These are phyloP conservation scores for Zostera marina DNA, from an alignment of 116 monocot species.

Conservation along the genomic window DNA sequence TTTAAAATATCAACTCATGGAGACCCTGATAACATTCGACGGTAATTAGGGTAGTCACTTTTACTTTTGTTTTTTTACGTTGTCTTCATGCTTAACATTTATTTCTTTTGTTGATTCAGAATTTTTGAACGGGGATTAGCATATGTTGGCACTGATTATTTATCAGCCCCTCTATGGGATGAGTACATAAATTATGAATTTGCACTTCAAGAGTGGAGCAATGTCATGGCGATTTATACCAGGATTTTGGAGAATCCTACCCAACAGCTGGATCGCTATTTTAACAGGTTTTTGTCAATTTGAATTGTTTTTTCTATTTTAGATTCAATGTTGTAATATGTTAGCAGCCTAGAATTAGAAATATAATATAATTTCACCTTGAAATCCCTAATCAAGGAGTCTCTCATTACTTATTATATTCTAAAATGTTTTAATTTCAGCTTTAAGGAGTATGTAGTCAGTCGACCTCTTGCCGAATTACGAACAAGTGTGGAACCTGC, in stretches of 20 bases:
- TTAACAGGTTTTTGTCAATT: slow-evolving; percentile 39
- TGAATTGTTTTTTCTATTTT: neutral
- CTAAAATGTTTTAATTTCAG: slow-evolving; percentile 15
- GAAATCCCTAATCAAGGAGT: neutral
- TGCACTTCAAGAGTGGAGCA: slow-evolving; percentile 73
- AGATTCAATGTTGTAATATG: neutral
- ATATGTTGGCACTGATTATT: slow-evolving; percentile 95
- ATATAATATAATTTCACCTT: neutral
- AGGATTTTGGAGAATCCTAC: slow-evolving; percentile 87
- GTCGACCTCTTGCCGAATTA: slow-evolving; percentile 68
- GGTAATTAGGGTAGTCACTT: slow-evolving; percentile 23
- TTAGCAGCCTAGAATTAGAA: neutral
- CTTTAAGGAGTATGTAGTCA: slow-evolving; percentile 67
- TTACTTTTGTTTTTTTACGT: too few species aligned
- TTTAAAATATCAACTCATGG: slow-evolving; percentile 88
- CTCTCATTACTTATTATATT: slow-evolving; percentile 1
- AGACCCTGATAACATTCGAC: slow-evolving; percentile 80
- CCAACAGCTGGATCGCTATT: slow-evolving; percentile 94
- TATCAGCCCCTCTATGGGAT: slow-evolving; percentile 85
- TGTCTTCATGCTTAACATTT: too few species aligned
- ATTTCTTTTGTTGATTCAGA: slow-evolving; percentile 39
- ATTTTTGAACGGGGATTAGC: slow-evolving; percentile 95
- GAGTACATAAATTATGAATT: slow-evolving; percentile 97
- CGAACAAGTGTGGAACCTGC: slow-evolving; percentile 49
- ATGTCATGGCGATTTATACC: slow-evolving; percentile 83